Evolutionary conservation across 352 stramenopile genomes (phyloP).

Genomic region (Pythium sp.): DNA sequence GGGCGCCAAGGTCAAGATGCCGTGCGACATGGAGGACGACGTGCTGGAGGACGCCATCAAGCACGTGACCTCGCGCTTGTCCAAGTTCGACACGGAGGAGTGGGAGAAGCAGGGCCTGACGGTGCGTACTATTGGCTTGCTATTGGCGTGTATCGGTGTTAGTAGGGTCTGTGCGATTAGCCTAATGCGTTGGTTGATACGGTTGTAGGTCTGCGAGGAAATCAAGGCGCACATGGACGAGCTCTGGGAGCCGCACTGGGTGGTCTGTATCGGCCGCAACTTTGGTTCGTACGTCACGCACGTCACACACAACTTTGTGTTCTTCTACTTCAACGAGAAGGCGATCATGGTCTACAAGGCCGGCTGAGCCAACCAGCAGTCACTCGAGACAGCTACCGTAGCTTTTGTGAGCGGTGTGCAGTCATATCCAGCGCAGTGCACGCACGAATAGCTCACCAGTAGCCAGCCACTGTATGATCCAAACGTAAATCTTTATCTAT

Average conservation of each 20-base stretch:
- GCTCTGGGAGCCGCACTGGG: slow-evolving; percentile 78
- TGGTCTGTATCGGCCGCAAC: slow-evolving; percentile 88
- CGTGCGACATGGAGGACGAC: slow-evolving; percentile 87
- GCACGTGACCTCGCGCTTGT: slow-evolving; percentile 53
- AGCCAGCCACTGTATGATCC: too few relatives aligned
- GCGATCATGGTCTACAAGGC: slow-evolving; percentile 86
- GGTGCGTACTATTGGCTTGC: slow-evolving; percentile 25
- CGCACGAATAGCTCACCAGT: too few relatives aligned
- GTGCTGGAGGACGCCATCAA: slow-evolving; percentile 87
- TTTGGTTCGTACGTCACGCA: slow-evolving; percentile 94
- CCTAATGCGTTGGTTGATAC: background rate
- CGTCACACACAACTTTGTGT: slow-evolving; percentile 91
- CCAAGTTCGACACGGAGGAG: slow-evolving; percentile 76
- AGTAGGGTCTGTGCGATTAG: background rate
- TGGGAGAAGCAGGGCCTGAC: slow-evolving; percentile 78
- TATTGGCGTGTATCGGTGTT: background rate
- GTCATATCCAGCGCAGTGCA: background rate
- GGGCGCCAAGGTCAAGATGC: slow-evolving; percentile 85
- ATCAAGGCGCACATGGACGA: slow-evolving; percentile 78
- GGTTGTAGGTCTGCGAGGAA: slow-evolving; percentile 66
- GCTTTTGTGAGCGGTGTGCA: background rate
- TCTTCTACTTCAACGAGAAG: slow-evolving; percentile 91
- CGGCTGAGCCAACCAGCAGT: slow-evolving; percentile 34
- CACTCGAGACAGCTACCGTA: background rate
- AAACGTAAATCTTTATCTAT: too few relatives aligned